Evolutionary conservation across 805 yeast species (phyloP), one percentile per base, ranked within the genome.

Genomic region (Tanozyma kutaoensis): DNA sequence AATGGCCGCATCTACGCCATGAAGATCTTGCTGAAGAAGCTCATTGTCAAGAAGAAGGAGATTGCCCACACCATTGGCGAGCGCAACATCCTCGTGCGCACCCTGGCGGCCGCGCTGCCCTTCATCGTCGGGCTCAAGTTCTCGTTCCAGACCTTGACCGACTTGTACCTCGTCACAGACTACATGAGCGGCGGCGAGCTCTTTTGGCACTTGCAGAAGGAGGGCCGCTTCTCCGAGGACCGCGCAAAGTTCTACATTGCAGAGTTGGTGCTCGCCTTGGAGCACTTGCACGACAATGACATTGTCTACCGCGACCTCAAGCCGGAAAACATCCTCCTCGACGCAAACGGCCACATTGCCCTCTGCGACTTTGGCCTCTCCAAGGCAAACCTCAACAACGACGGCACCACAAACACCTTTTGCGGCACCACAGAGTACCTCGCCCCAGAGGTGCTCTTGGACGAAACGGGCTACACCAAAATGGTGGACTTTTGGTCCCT

Each of bases 401-500:
- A 82, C 44, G 81, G 82, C 31, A 85, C 96, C 22, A 86, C 96
- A 3, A 91, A 88, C 52, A 91, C 98, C 0, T 91, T 91, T 44
- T 91, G 98, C 55, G 98, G 98, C 32, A 91, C 98, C 13, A 91
- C 98, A 5, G 98, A 91, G 58, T 91, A 91, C 52, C 65, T 91
- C 36, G 98, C 98, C 0, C 98, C 98, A 2, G 98, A 91, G 53
- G 93, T 91, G 12, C 63, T 91, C 39, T 64, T 91, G 28, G 97
- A 91, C 56, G 98, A 91, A 52, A 70, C 81, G 29, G 98, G 98
- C 12, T 91, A 91, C 58, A 91, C 97, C 21, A 85, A 86, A 54
- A 88, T 91, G 97, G 98, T 91, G 34, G 98, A 91, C 52, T 91
- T 91, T 44, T 91, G 98, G 98, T 86, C 97, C 3, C 60, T 91